These are phyloP conservation scores for Didymella keratinophila DNA, from an alignment of 2,329 filamentous ascomycete species.

Conservation along the genomic window DNA sequence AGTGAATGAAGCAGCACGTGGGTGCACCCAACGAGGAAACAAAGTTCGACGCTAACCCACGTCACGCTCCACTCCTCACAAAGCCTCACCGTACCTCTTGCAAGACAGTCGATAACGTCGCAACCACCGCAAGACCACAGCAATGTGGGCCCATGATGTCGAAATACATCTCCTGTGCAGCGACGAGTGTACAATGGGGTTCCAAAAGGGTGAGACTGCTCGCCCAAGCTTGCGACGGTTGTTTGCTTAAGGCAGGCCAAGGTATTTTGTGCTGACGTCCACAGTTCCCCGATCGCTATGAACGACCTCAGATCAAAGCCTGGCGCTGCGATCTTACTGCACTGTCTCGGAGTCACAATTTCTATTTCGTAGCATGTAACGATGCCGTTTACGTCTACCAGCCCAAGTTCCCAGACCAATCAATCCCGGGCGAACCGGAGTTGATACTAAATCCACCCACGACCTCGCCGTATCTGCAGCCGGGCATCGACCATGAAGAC, in stretches of 20 bases:
- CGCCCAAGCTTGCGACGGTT: not conserved
- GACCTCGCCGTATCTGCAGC: slow-evolving; percentile 38
- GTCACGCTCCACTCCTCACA: slow-evolving; percentile 19
- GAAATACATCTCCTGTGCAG: slow-evolving; percentile 33
- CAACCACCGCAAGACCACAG: not conserved
- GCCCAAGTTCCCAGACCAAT: slow-evolving; percentile 55
- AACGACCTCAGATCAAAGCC: slow-evolving; percentile 34
- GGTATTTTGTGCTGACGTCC: not conserved
- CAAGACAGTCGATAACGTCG: not conserved
- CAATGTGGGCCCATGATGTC: slow-evolving; percentile 22
- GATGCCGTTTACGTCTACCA: slow-evolving; percentile 53
- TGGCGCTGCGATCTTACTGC: slow-evolving; percentile 58
- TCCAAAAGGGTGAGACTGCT: slow-evolving; percentile 33
- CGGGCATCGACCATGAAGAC: slow-evolving; percentile 44
- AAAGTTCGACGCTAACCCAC: slow-evolving; percentile 14
- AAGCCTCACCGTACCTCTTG: slow-evolving; percentile 1
- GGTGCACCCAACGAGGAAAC: slow-evolving; percentile 5
- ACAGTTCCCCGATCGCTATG: slow-evolving; percentile 24
- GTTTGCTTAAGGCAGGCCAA: not conserved
- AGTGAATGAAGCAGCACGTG: not conserved
- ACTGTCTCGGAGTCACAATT: slow-evolving; percentile 56
- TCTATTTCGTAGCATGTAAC: slow-evolving; percentile 58
- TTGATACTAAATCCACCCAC: slow-evolving; percentile 52
- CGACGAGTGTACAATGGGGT: slow-evolving; percentile 36
- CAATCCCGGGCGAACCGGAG: slow-evolving; percentile 44